Conservation (phyloP, 2,329 filamentous ascomycete genomes). For the Microascus cirrosus region DNA sequence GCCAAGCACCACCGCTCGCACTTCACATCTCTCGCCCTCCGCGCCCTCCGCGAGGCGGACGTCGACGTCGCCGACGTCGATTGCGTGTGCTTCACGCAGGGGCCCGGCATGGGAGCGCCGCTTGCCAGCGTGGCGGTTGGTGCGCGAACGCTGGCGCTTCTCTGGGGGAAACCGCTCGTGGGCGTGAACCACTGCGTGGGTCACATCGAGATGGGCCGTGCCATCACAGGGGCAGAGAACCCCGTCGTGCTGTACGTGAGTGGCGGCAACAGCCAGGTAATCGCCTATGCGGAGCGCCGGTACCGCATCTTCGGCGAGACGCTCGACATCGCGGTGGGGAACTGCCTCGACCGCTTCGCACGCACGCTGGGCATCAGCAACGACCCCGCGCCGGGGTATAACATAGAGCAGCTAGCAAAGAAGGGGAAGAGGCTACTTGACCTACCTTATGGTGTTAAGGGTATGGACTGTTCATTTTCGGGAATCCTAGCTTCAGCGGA, state of each 20-base stretch:
- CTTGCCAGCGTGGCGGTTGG: slow-evolving; percentile 78
- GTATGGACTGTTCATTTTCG: slow-evolving; percentile 96
- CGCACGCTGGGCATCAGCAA: slow-evolving; percentile 85
- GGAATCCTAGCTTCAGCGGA: slow-evolving; percentile 83
- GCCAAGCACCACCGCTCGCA: slow-evolving; percentile 81
- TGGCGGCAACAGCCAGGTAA: slow-evolving; percentile 95
- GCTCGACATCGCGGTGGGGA: slow-evolving; percentile 93
- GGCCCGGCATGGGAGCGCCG: slow-evolving; percentile 93
- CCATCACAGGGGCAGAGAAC: slow-evolving; percentile 82
- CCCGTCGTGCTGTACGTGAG: slow-evolving; percentile 93
- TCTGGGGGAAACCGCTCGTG: slow-evolving; percentile 84
- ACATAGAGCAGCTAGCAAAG: slow-evolving; percentile 86
- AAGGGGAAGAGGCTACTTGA: slow-evolving; percentile 68
- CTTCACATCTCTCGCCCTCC: slow-evolving; percentile 72
- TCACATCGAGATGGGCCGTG: slow-evolving; percentile 96
- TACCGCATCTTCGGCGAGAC: slow-evolving; percentile 98
- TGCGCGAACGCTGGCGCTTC: slow-evolving; percentile 66
- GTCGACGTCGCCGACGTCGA: slow-evolving; percentile 57
- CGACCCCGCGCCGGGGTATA: slow-evolving; percentile 93
- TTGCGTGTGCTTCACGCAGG: slow-evolving; percentile 92
- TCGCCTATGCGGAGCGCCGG: slow-evolving; percentile 85
- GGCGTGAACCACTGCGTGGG: slow-evolving; percentile 98
- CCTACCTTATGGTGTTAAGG: slow-evolving; percentile 91
- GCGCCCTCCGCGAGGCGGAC: slow-evolving; percentile 61
- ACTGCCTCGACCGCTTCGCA: slow-evolving; percentile 93